These are phyloP conservation scores for Saccharomycopsis babjevae DNA, from an alignment of 805 yeast species.

Conservation along the genomic window DNA sequence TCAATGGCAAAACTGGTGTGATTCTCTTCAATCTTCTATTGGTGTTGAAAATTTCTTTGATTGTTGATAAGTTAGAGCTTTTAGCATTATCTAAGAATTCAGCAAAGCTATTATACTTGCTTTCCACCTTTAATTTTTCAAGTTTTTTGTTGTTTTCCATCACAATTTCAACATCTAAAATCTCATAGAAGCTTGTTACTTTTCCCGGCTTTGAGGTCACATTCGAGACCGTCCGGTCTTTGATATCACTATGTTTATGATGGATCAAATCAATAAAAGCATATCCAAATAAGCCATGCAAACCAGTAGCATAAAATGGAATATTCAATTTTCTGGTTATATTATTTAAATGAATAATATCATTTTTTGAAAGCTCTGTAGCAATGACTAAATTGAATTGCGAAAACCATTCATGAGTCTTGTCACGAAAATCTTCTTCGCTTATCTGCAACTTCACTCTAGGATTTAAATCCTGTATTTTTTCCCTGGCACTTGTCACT, in stretches of 20 bases:
- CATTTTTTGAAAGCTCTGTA: constrained; percentile 44
- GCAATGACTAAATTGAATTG: constrained; percentile 65
- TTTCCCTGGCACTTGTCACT: constrained; percentile 41
- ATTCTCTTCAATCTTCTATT: constrained; percentile 37
- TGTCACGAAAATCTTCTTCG: constrained; percentile 21
- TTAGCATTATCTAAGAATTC: constrained; percentile 16
- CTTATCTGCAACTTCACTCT: constrained; percentile 52
- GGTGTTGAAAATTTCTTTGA: constrained; percentile 18
- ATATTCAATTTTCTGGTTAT: constrained; percentile 45
- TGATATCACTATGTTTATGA: constrained; percentile 47
- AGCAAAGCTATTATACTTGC: constrained; percentile 9
- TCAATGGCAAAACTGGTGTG: constrained; percentile 47
- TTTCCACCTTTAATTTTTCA: constrained; percentile 10
- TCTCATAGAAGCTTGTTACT: constrained; percentile 8
- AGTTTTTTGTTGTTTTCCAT: constrained; percentile 19
- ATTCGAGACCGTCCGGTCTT: constrained; percentile 33
- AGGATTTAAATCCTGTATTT: constrained; percentile 68
- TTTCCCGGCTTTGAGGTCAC: constrained; percentile 42
- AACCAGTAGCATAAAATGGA: constrained; percentile 58
- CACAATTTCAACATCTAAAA: constrained; percentile 24
- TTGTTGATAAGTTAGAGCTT: constrained; percentile 17
- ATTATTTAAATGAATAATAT: constrained; percentile 40
- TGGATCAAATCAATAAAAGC: constrained; percentile 67
- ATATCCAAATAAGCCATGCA: constrained; percentile 77
- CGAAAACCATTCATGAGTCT: constrained; percentile 32